Evolutionary conservation across 352 stramenopile genomes (phyloP), one percentile per base, ranked within the genome.

Genomic region (Phytopythium cucurbitacearum): DNA sequence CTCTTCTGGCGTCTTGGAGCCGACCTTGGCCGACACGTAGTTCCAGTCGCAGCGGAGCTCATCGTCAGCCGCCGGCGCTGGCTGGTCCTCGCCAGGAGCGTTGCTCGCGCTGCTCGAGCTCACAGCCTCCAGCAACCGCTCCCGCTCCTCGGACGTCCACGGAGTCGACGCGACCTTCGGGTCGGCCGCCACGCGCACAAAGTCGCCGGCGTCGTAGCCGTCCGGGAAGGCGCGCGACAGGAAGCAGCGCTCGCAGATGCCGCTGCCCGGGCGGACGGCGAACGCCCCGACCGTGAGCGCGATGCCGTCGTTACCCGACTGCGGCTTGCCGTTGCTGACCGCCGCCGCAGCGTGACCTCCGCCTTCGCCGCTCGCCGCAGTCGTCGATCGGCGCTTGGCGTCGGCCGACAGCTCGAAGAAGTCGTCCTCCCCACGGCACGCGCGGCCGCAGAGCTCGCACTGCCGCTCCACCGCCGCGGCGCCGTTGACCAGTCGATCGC

Each of bases 1-100:
- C 46, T 90, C 76, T n/a, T 90, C 71, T 3, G 80, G 73, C 12
- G 73, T 82, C 62, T 90, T 91, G 36, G 65, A 76, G 40, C 68
- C 65, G 7, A 94, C 71, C 41, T 82, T 84, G n/a, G 63, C 67
- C 2, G 80, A 79, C 34, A 94, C 73, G 40, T 74, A 68, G 52
- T 90, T 89, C 83, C 83, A 94, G 59, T 94, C 80, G 52, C 78
- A 86, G 38, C 57, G 73, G 5, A 79, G 63, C 13, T 72, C 56
- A 15, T 65, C 53, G 33, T 73, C 56, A 0, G 65, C 50, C 1
- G 67, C 68, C 13, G 39, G 51, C 40, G 51, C 60, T 32, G 15
- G 16, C 5, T 57, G 48, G 15, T 52, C 51, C 0, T 10, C 7
- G 38, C 48, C 37, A n/a, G 64, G 64, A 3, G 59, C 43, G 13